These are phyloP conservation scores for Solanum paucissectum DNA, from an alignment of 257 asterid species.

Conservation along the genomic window DNA sequence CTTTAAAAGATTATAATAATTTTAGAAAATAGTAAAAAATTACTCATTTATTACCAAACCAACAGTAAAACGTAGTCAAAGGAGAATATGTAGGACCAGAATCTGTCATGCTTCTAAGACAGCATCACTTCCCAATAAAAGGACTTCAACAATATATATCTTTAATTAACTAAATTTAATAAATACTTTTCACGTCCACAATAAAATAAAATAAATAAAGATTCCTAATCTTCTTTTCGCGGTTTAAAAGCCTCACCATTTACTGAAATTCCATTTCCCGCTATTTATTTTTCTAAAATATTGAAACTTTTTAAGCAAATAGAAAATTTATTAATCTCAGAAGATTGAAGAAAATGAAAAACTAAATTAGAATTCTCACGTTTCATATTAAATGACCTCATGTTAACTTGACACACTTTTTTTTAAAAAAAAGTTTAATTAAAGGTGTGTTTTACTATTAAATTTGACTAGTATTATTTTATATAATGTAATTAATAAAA, in stretches of 20 bases:
- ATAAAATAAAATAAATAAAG: neutral
- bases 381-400: neutral
- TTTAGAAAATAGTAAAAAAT: neutral
- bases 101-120: neutral
- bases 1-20: no score
- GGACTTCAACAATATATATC: neutral
- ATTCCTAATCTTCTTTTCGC: neutral
- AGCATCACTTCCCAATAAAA: neutral
- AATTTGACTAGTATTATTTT: no score
- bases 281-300: neutral
- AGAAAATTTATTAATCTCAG: neutral
- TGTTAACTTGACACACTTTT: no score
- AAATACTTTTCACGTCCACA: conserved; percentile 16
- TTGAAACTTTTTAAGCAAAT: neutral
- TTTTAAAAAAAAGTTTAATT: no score
- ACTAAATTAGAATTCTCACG: neutral
- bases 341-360: neutral
- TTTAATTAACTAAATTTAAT: neutral
- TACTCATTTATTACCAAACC: no score
- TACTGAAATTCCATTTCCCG: neutral
- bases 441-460: no score
- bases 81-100: neutral
- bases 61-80: neutral
- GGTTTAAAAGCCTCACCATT: neutral
- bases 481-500: no score